Evolutionary conservation across 495 filamentous ascomycete genomes (phyloP).

Genomic region (Lasiosphaeria miniovina): DNA sequence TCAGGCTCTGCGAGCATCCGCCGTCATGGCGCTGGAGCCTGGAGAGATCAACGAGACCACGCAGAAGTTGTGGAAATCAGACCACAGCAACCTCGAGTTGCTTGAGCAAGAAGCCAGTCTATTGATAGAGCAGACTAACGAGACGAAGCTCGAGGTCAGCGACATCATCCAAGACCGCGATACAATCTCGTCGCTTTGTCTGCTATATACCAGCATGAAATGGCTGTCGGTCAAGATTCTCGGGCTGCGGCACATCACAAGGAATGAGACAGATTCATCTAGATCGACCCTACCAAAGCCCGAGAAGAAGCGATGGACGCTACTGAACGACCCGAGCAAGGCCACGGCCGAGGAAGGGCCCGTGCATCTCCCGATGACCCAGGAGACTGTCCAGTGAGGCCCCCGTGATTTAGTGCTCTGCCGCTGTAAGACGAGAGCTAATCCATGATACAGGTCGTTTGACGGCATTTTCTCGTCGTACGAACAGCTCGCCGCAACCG

Average conservation of each 20-base stretch:
- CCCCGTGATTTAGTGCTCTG: background rate
- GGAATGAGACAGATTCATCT: conserved; percentile 52
- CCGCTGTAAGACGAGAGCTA: conserved; percentile 11
- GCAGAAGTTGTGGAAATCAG: conserved; percentile 59
- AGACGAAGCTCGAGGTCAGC: conserved; percentile 61
- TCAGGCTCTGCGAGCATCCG: conserved; percentile 64
- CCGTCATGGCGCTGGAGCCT: conserved; percentile 60
- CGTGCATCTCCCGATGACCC: conserved; percentile 85
- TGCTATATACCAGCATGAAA: conserved; percentile 95
- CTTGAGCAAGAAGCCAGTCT: conserved; percentile 64
- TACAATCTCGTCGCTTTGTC: conserved; percentile 74
- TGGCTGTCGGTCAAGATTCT: conserved; percentile 83
- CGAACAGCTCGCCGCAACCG: conserved; percentile 68
- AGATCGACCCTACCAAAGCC: conserved; percentile 44
- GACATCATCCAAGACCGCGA: conserved; percentile 90
- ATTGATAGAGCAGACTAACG: conserved; percentile 62
- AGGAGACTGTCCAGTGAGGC: conserved; percentile 70
- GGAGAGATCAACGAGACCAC: conserved; percentile 66
- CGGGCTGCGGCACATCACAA: conserved; percentile 70
- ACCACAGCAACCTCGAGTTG: conserved; percentile 39
- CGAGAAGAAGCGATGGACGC: conserved; percentile 73
- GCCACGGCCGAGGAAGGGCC: conserved; percentile 48
- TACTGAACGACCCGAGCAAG: conserved; percentile 60
- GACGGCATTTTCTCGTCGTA: conserved; percentile 80
- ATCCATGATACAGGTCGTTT: conserved; percentile 58